Evolutionary conservation across 2,329 filamentous ascomycete genomes (phyloP).

Genomic region (Phoma sp.): DNA sequence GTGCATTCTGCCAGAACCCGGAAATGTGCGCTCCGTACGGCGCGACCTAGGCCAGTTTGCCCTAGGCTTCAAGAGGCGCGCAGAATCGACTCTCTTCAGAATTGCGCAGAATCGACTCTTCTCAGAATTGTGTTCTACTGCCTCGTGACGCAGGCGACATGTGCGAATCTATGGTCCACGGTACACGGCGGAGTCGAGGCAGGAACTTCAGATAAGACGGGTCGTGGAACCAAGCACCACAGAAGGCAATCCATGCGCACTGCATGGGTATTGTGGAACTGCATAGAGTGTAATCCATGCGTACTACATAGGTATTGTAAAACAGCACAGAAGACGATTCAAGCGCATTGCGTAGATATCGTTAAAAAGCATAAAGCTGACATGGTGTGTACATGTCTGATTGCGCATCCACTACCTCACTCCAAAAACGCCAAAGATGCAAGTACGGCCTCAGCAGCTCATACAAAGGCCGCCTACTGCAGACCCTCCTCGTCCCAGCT

Average conservation of each 20-base stretch:
- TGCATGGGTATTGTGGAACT: background rate
- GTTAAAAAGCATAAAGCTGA: background rate
- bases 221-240: too few species aligned
- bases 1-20: too few species aligned
- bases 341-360: background rate
- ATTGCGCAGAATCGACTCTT: too few species aligned
- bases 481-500: conserved; percentile 69
- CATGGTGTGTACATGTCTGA: background rate
- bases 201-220: too few species aligned
- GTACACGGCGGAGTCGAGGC: background rate
- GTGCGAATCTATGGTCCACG: background rate
- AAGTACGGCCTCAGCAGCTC: background rate
- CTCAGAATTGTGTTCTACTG: background rate
- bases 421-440: conserved; percentile 13
- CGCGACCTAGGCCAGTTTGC: background rate
- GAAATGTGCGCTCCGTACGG: background rate
- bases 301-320: background rate
- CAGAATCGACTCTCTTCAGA: too few species aligned
- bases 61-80: too few species aligned
- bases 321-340: too few species aligned
- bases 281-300: too few species aligned
- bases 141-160: background rate
- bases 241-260: too few species aligned
- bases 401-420: background rate
- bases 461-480: conserved; percentile 13